Evolutionary conservation across 108 stramenopile species (phyloP).

Genomic region (Discostella pseudostelligera): DNA sequence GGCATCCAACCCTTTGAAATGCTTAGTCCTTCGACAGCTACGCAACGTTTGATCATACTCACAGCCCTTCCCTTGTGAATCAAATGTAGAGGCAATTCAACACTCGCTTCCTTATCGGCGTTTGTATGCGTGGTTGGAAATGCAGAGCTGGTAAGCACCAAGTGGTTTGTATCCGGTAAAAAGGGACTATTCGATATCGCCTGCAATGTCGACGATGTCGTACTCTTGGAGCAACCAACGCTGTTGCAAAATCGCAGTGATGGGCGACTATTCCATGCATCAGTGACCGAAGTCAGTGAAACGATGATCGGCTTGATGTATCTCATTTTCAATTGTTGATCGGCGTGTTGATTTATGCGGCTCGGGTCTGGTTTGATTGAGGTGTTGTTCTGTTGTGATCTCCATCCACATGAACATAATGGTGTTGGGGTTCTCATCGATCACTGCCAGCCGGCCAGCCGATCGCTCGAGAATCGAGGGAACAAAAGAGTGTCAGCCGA

Average conservation of each 20-base stretch:
- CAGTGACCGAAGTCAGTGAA: conserved; percentile 4
- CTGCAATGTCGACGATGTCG: conserved; percentile 4
- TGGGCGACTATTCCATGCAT: neutral
- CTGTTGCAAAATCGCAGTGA: no score
- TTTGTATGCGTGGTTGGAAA: conserved; percentile 1
- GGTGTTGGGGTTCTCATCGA: no score
- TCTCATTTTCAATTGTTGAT: conserved; percentile 1
- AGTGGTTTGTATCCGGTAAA: conserved; percentile 2
- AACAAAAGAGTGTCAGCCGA: no score
- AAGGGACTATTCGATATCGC: conserved; percentile 14
- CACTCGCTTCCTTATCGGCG: neutral
- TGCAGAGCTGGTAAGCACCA: neutral
- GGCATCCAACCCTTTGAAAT: conserved; percentile 41
- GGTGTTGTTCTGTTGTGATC: no score
- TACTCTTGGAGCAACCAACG: neutral
- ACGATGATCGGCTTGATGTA: conserved; percentile 2
- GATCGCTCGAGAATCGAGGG: no score
- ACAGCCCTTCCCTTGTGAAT: conserved; percentile 47
- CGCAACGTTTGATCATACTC: conserved; percentile 47
- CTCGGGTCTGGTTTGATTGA: no score
- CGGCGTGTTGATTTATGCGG: neutral
- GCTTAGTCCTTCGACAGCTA: conserved; percentile 36
- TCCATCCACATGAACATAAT: no score
- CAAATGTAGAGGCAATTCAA: conserved; percentile 13
- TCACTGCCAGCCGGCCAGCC: no score